Percentiles rank a stretch among this genome's conserved stretches.
phyloP scores from a whole-genome alignment of 2,329 filamentous ascomycete species.

The Pseudogymnoascus sp. region DNA sequence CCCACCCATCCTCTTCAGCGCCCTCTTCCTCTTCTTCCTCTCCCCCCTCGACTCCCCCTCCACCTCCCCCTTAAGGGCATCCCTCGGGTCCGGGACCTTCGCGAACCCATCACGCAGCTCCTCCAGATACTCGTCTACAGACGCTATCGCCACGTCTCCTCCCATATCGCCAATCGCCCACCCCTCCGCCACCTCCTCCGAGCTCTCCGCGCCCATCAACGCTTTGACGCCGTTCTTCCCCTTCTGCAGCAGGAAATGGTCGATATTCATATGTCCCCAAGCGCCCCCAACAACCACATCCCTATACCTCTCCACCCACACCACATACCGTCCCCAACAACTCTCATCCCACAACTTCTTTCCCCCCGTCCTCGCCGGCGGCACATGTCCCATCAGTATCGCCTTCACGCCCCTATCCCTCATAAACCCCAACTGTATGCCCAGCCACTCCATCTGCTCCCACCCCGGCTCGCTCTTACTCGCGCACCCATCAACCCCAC shows the following conservation, averaged over 20 bases:
- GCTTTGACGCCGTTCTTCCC: slow-evolving; percentile 57
- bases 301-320: slow-evolving; percentile 85
- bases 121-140: slow-evolving; percentile 71
- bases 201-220: slow-evolving; percentile 39
- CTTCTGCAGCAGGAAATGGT: slow-evolving; percentile 92
- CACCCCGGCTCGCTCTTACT: slow-evolving; percentile 75
- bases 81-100: slow-evolving; percentile 49
- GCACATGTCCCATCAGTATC: slow-evolving; percentile 89
- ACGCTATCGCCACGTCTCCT: slow-evolving; percentile 52
- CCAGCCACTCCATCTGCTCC: slow-evolving; percentile 93
- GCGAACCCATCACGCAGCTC: slow-evolving; percentile 75
- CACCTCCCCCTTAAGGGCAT: slow-evolving; percentile 23
- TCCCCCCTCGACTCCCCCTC: slow-evolving; percentile 36
- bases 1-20: slow-evolving; percentile 64
- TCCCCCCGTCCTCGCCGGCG: slow-evolving; percentile 74
- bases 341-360: slow-evolving; percentile 93
- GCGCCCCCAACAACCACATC: slow-evolving; percentile 75
- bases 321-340: slow-evolving; percentile 94
- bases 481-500: slow-evolving; percentile 84
- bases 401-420: slow-evolving; percentile 84
- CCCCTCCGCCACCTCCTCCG: slow-evolving; percentile 20
- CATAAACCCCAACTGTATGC: slow-evolving; percentile 76
- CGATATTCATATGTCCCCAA: slow-evolving; percentile 97
- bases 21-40: slow-evolving; percentile 46
- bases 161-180: slow-evolving; percentile 34